Conservation (phyloP, 306 rosid species). For the Oemleria cerasiformis region DNA sequence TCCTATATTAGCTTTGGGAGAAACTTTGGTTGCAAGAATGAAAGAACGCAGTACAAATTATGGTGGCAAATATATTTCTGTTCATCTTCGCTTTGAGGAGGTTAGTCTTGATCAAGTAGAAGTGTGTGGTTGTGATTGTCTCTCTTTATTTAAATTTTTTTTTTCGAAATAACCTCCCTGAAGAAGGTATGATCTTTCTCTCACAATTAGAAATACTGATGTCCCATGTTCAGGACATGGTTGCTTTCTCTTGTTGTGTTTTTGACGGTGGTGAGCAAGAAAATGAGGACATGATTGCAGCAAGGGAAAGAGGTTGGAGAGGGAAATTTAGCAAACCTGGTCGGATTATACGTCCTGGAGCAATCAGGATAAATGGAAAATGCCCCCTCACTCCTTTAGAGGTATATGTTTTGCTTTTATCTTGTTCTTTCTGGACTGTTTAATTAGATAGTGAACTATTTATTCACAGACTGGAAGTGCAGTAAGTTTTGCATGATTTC, state of each 20-base stretch:
- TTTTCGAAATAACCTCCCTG: neutral
- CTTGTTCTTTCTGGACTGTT: neutral
- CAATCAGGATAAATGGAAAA: constrained; percentile 88
- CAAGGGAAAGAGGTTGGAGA: constrained; percentile 97
- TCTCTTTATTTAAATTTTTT: neutral
- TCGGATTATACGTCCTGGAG: constrained; percentile 94
- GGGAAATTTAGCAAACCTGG: constrained; percentile 98
- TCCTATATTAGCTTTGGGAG: constrained; percentile 67
- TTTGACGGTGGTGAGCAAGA: constrained; percentile 87
- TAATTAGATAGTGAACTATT: neutral
- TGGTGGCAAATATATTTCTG: constrained; percentile 87
- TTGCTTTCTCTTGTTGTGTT: constrained; percentile 96
- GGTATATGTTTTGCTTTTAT: constrained; percentile 43
- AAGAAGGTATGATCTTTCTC: constrained; percentile 11
- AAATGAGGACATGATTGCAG: constrained; percentile 77
- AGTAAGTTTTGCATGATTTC: neutral
- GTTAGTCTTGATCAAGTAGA: constrained; percentile 36
- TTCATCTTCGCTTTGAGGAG: constrained; percentile 99
- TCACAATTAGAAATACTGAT: constrained; percentile 20
- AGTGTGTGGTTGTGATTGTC: constrained; percentile 16
- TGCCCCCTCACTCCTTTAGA: constrained; percentile 98
- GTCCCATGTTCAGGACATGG: constrained; percentile 78
- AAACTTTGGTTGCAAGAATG: constrained; percentile 81
- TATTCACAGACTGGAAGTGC: neutral
- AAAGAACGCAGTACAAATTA: constrained; percentile 69